Evolutionary conservation across 176 grass and related monocot genomes (phyloP).

Genomic region (Dactylis glomerata): DNA sequence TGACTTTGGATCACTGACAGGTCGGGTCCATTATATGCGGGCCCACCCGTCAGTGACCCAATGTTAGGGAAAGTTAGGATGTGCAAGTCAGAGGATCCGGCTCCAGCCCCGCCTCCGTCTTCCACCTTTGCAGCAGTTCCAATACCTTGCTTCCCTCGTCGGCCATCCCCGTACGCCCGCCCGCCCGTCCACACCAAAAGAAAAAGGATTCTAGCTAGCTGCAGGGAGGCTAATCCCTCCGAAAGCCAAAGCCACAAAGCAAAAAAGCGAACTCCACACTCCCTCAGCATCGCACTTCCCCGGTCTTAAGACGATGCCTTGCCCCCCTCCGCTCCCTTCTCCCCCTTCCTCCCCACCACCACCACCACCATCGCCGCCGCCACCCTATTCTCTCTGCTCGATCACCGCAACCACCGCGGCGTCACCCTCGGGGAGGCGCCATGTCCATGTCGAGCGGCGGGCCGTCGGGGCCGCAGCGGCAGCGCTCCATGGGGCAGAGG

Average conservation of each 20-base stretch:
- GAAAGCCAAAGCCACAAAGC: slow-evolving; percentile 37
- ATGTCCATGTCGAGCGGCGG: slow-evolving; percentile 41
- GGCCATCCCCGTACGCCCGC: not conserved
- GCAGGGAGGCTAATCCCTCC: not conserved
- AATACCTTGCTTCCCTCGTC: slow-evolving; percentile 41
- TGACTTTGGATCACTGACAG: too few relatives aligned
- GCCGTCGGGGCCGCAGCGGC: slow-evolving; percentile 14
- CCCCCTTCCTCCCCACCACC: slow-evolving; percentile 3
- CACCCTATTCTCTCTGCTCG: not conserved
- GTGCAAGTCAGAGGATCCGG: too few relatives aligned
- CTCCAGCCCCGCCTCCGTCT: too few relatives aligned
- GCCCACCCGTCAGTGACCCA: too few relatives aligned
- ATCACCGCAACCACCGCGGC: not conserved
- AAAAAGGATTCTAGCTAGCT: not conserved
- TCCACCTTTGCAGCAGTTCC: too few relatives aligned
- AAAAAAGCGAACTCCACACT: slow-evolving; percentile 37
- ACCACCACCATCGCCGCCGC: not conserved
- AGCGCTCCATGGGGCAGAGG: slow-evolving; percentile 23
- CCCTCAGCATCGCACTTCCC: not conserved
- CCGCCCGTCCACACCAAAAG: not conserved
- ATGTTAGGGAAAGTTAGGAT: too few relatives aligned
- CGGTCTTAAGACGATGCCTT: slow-evolving; percentile 42
- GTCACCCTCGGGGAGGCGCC: not conserved
- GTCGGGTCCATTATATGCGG: too few relatives aligned
- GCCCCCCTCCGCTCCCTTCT: slow-evolving; percentile 13